Conservation (phyloP, 805 yeast genomes). For the Candida hispaniensis region DNA sequence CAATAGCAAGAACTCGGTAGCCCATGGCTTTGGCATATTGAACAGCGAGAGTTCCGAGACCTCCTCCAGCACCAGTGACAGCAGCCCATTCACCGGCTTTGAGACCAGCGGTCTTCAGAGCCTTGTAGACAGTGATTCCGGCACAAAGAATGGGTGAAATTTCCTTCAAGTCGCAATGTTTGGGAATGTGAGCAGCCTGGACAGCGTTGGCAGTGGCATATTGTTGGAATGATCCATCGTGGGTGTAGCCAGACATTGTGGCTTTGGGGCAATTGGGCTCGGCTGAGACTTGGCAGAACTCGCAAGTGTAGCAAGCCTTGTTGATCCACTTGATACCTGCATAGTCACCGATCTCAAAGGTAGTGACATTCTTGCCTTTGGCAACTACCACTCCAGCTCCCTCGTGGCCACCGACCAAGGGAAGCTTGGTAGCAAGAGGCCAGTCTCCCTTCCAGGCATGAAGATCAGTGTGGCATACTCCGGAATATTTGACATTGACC, state of each 20-base stretch:
- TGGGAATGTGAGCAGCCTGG: constrained; percentile 73
- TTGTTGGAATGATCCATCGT: constrained; percentile 86
- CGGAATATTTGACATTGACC: constrained; percentile 75
- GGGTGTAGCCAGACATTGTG: constrained; percentile 73
- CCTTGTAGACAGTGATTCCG: constrained; percentile 86
- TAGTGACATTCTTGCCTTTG: constrained; percentile 55
- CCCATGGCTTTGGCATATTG: constrained; percentile 76
- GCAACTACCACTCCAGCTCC: constrained; percentile 84
- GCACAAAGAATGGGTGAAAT: constrained; percentile 82
- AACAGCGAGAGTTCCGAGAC: constrained; percentile 62
- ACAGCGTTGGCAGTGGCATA: constrained; percentile 81
- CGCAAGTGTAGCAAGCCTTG: constrained; percentile 67
- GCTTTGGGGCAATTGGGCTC: constrained; percentile 66
- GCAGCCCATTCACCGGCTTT: constrained; percentile 67
- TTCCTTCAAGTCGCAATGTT: constrained; percentile 60
- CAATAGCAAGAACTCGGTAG: constrained; percentile 57
- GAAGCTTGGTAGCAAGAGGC: constrained; percentile 66
- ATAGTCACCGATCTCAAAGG: constrained; percentile 66
- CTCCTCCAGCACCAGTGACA: constrained; percentile 72
- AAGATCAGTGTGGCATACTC: constrained; percentile 89
- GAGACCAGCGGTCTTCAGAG: constrained; percentile 66
- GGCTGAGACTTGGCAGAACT: constrained; percentile 52
- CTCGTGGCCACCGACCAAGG: constrained; percentile 81
- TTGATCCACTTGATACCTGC: constrained; percentile 83
- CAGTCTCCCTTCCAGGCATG: constrained; percentile 94